Evolutionary conservation across 2,329 filamentous ascomycete genomes (phyloP), one percentile per base, ranked within the genome.

Genomic region (Penicillium sp.): DNA sequence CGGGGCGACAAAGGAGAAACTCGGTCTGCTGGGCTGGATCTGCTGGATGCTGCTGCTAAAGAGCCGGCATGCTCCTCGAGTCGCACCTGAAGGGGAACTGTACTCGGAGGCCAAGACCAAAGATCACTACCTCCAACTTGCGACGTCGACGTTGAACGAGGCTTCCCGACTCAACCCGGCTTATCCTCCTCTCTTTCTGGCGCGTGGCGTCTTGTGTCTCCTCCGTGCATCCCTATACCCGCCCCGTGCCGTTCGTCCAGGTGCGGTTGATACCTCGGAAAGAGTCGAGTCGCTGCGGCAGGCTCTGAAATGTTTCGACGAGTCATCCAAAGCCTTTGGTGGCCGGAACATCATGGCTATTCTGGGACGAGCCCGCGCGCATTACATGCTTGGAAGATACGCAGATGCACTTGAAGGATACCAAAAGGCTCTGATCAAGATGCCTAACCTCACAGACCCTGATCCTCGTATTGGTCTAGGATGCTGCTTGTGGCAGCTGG

Each of bases 401-500:
- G 77, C 83, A 1, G 89, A 97, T 46, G 86, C 94, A 13, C 72
- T 97, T 45, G 79, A 86, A 53, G 77, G 80, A 22, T 98, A 97
- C 66, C 93, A 98, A 71, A 85, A 88, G 52, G 88, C 89, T 15
- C 74, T 98, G 44, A 77, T 83, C 60, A 89, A 86, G 69, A 89
- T 90, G 75, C 93, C 93, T 2, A 83, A 88, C 58, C 77, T 97
- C 62, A 81, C 86, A 37, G 93, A 98, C 63, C 93, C 93, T 0
- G 93, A 98, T 68, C 94, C 93, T 58, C 82, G 94, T 60, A 91
- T 98, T 59, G 93, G 93, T 48, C 91, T 98, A 63, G 93, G 93
- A 40, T 93, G 88, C 69, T 98, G 93, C 74, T 85, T 96, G 68
- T 98, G 94, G 93, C 88, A 95, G 68, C 77, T 98, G 26, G 90